Conservation (phyloP, 148 eudicot genomes). For the Cornus controversa region DNA sequence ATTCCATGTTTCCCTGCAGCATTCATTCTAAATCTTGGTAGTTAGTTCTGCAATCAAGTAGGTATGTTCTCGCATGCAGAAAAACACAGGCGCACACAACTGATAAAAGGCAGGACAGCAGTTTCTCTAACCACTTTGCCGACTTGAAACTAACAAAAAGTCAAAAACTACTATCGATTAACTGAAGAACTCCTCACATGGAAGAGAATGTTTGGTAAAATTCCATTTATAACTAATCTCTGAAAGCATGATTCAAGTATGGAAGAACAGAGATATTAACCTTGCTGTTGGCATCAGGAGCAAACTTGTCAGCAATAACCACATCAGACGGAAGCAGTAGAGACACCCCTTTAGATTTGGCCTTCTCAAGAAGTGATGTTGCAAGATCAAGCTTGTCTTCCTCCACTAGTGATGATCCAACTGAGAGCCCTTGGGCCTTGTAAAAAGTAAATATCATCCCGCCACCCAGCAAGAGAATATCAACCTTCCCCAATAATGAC, state of each 20-base stretch:
- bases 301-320: conserved; percentile 75
- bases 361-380: conserved; percentile 73
- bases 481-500: conserved; percentile 70
- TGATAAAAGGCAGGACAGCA: no score
- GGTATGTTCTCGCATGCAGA: no score
- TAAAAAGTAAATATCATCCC: conserved; percentile 92
- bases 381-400: conserved; percentile 92
- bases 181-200: no score
- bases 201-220: no score
- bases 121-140: no score
- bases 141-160: no score
- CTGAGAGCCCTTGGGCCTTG: conserved; percentile 79
- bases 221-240: neutral
- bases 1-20: neutral
- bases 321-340: conserved; percentile 75
- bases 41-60: neutral
- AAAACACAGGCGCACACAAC: no score
- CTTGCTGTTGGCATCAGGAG: conserved; percentile 93
- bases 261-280: conserved; percentile 25
- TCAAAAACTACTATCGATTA: no score
- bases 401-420: conserved; percentile 88
- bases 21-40: no score
- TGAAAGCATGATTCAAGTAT: neutral
- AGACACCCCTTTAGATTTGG: conserved; percentile 76
- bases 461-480: conserved; percentile 78